A percentile compares a stretch with the other conserved stretches of the same genome.
Conservation (phyloP, 2,329 filamentous ascomycete species). For the Neonectria coccinea region DNA sequence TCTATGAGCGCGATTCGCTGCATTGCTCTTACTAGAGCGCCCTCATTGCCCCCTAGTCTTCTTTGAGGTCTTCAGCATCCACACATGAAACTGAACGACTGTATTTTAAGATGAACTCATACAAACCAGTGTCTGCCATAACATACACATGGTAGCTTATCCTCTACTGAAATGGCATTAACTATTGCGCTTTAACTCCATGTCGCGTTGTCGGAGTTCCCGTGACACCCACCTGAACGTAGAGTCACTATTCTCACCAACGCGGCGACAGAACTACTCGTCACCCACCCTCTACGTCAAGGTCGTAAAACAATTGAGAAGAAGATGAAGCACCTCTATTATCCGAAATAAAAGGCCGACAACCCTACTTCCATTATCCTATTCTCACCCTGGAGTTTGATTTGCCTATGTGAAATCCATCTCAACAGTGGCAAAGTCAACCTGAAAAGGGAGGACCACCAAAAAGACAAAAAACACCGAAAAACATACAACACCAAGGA, state of each 20-base stretch:
- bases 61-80: neutral
- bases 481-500: constrained; percentile 36
- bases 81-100: neutral
- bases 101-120: neutral
- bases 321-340: neutral
- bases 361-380: neutral
- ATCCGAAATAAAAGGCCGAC: neutral
- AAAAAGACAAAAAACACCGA: neutral
- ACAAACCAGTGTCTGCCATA: neutral
- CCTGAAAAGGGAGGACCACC: neutral
- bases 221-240: neutral
- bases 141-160: neutral
- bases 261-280: neutral
- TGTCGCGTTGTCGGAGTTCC: neutral
- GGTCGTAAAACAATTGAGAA: neutral
- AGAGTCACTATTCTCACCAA: no score
- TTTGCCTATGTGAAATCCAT: neutral
- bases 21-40: no score
- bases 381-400: neutral
- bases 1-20: neutral
- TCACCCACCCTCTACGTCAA: neutral
- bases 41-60: no score
- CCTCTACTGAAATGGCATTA: neutral
- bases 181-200: neutral
- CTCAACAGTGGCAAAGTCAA: neutral